phyloP scores from a whole-genome alignment of 2,329 filamentous ascomycete genomes.

The Sphaerulina populicola region DNA sequence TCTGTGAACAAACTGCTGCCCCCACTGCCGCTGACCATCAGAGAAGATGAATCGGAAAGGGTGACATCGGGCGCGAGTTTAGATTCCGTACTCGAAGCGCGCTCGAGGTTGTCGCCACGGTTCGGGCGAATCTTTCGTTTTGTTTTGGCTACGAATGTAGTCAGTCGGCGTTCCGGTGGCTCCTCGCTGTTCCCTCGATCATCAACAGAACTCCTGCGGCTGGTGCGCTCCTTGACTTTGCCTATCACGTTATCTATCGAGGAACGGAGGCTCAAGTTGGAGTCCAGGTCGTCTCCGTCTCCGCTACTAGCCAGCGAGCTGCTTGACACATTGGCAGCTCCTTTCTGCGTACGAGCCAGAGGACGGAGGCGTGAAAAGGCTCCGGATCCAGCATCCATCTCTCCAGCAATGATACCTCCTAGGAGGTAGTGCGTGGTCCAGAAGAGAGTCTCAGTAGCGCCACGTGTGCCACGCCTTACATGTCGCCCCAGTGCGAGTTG shows the following conservation, averaged over 20 bases:
- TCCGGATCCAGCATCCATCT: not conserved
- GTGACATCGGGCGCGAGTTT: constrained; percentile 15
- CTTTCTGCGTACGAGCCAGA: constrained; percentile 24
- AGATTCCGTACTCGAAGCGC: constrained; percentile 34
- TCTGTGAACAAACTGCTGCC: constrained; percentile 45
- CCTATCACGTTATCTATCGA: constrained; percentile 37
- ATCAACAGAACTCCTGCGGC: constrained; percentile 33
- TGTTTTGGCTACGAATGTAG: constrained; percentile 38
- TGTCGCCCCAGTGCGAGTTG: not conserved
- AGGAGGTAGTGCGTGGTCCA: not conserved
- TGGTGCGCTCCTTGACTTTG: constrained; percentile 32
- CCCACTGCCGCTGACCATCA: constrained; percentile 38
- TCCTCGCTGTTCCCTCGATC: constrained; percentile 37
- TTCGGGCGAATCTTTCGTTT: constrained; percentile 24
- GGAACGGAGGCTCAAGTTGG: constrained; percentile 24
- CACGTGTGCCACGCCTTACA: not conserved
- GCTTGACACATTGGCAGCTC: constrained; percentile 24
- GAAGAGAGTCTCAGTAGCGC: not conserved
- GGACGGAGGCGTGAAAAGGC: not conserved
- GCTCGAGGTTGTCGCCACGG: constrained; percentile 10
- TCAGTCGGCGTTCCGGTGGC: constrained; percentile 39
- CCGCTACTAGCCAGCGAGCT: constrained; percentile 25
- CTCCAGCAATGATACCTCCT: no score
- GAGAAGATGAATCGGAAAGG: constrained; percentile 26
- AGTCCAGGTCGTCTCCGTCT: constrained; percentile 23